These are phyloP conservation scores for Acer negundo DNA, from an alignment of 345 rosid genomes.

Conservation along the genomic window DNA sequence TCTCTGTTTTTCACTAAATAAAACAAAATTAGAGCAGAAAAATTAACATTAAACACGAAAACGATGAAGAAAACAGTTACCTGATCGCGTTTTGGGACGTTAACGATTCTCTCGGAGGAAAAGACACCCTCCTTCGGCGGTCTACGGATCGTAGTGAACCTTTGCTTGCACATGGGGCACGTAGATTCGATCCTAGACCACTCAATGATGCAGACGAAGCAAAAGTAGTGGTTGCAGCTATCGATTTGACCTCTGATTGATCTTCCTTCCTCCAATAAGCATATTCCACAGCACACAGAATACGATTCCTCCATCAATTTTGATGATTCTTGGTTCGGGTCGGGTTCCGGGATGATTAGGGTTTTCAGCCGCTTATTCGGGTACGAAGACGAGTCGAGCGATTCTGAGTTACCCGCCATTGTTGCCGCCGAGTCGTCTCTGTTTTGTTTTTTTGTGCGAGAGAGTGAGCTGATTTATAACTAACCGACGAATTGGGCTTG, in stretches of 20 bases:
- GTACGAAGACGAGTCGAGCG: conserved; percentile 1
- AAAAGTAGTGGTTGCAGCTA: conserved; percentile 63
- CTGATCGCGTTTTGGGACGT: conserved; percentile 57
- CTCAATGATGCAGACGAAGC: conserved; percentile 67
- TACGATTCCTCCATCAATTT: conserved; percentile 10
- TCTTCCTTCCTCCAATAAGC: conserved; percentile 45
- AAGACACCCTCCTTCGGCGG: conserved; percentile 44
- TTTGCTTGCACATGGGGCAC: conserved; percentile 62
- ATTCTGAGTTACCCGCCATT: neutral
- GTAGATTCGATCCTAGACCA: conserved; percentile 67
- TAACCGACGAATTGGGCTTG: neutral
- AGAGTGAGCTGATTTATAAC: neutral
- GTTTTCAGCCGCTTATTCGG: conserved; percentile 30
- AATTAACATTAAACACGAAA: neutral
- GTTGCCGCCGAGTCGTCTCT: neutral
- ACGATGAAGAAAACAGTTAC: conserved; percentile 14
- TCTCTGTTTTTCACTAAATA: neutral
- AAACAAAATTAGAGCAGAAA: neutral
- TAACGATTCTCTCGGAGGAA: conserved; percentile 33
- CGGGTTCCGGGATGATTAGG: neutral
- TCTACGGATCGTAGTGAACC: conserved; percentile 46
- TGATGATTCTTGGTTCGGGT: neutral
- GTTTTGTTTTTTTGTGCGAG: neutral
- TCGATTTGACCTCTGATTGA: conserved; percentile 53
- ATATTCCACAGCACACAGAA: conserved; percentile 47